Evolutionary conservation across 371 early-diverging fungal species (phyloP).

Genomic region (Actinomortierella wolfii): DNA sequence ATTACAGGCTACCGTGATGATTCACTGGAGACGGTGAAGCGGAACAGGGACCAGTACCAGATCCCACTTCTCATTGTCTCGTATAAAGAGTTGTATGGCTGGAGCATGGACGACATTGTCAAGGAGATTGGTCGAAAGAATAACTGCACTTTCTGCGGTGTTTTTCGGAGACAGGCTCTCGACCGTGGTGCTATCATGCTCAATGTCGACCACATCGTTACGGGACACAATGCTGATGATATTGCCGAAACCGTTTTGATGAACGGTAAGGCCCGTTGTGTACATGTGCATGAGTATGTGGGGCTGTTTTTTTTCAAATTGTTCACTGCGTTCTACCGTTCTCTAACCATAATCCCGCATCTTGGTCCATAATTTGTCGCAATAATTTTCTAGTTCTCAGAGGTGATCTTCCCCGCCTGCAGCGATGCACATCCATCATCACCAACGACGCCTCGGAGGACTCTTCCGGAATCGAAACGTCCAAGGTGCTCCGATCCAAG

Average conservation of each 20-base stretch:
- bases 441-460: conserved; percentile 59
- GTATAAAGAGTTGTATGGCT: conserved; percentile 96
- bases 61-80: conserved; percentile 95
- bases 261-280: conserved; percentile 80
- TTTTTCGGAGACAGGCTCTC: conserved; percentile 98
- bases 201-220: conserved; percentile 95
- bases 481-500: conserved; percentile 85
- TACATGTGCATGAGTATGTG: neutral
- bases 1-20: conserved; percentile 99
- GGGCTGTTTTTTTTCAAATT: conserved; percentile 1
- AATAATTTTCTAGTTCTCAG: conserved; percentile 75
- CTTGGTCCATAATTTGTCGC: neutral
- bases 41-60: conserved; percentile 93
- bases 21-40: conserved; percentile 97
- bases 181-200: conserved; percentile 96
- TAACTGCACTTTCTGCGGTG: conserved; percentile 99
- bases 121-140: conserved; percentile 94
- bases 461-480: conserved; percentile 60
- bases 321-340: too few species aligned
- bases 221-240: conserved; percentile 99
- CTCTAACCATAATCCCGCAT: neutral
- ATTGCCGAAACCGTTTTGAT: conserved; percentile 99
- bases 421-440: conserved; percentile 93
- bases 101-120: conserved; percentile 99
- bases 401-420: conserved; percentile 95